Evolutionary conservation across 495 filamentous ascomycete species (phyloP).

Genomic region (Astrothelium macrocarpum): DNA sequence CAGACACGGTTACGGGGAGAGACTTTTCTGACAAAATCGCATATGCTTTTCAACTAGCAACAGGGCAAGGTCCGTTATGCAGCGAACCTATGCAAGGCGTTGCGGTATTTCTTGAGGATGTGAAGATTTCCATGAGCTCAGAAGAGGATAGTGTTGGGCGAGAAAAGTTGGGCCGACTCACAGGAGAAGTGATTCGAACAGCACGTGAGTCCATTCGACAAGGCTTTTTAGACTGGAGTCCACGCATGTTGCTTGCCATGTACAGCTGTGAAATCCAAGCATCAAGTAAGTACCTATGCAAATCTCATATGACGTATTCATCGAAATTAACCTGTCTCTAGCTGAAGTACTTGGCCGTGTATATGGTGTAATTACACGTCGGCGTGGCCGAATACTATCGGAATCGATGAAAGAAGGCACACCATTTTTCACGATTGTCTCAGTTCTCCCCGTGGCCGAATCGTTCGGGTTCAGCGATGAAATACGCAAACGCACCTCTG

Average conservation of each 20-base stretch:
- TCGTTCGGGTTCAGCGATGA: constrained; percentile 94
- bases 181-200: constrained; percentile 81
- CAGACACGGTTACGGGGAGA: constrained; percentile 51
- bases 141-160: constrained; percentile 46
- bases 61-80: constrained; percentile 79
- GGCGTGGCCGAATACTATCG: constrained; percentile 78
- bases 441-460: constrained; percentile 80
- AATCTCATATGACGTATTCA: not conserved
- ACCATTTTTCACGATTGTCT: constrained; percentile 87
- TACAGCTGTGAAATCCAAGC: constrained; percentile 97
- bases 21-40: constrained; percentile 83
- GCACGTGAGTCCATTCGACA: constrained; percentile 75
- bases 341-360: constrained; percentile 91
- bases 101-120: constrained; percentile 81
- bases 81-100: constrained; percentile 89
- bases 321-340: constrained; percentile 27
- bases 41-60: constrained; percentile 92
- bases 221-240: constrained; percentile 92
- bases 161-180: constrained; percentile 69
- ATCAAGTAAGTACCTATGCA: constrained; percentile 50
- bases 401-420: constrained; percentile 92
- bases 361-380: constrained; percentile 84
- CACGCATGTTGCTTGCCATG: constrained; percentile 91
- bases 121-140: constrained; percentile 45
- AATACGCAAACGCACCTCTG: constrained; percentile 87